Percentiles rank a stretch among this genome's conserved stretches.
phyloP scores from a whole-genome alignment of 1,284 basidiomycete genomes.

The Malassezia furfur region DNA sequence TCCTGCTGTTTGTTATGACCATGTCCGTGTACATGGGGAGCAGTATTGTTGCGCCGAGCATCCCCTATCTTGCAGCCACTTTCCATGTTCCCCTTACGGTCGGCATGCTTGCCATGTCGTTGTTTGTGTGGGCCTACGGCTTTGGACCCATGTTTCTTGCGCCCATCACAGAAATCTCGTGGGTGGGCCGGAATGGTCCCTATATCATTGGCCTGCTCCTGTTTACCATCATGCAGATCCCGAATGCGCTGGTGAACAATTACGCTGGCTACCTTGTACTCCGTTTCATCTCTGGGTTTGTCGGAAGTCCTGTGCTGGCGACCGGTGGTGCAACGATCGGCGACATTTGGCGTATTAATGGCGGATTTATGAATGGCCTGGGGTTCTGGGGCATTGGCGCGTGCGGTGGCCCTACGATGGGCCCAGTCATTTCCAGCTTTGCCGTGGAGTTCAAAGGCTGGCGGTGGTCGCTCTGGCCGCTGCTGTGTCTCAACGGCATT shows the following conservation, averaged over 20 bases:
- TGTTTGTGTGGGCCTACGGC: slow-evolving; percentile 32
- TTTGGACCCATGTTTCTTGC: slow-evolving; percentile 37
- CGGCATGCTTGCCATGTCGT: slow-evolving; percentile 24
- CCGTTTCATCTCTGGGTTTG: slow-evolving; percentile 48
- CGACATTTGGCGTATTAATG: slow-evolving; percentile 22
- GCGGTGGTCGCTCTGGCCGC: slow-evolving; percentile 43
- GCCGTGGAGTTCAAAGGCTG: slow-evolving; percentile 36
- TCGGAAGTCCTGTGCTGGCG: slow-evolving; percentile 46
- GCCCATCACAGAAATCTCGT: slow-evolving; percentile 42
- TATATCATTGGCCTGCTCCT: slow-evolving; percentile 16
- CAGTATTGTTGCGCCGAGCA: slow-evolving; percentile 50
- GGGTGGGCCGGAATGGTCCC: slow-evolving; percentile 25
- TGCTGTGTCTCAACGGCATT: slow-evolving; percentile 37
- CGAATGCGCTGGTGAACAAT: slow-evolving; percentile 11
- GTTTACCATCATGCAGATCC: slow-evolving; percentile 20
- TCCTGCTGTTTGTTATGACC: slow-evolving; percentile 39
- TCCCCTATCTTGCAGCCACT: slow-evolving; percentile 50
- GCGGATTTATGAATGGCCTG: slow-evolving; percentile 15
- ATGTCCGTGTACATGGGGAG: slow-evolving; percentile 49
- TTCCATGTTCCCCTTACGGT: slow-evolving; percentile 18
- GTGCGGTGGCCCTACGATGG: slow-evolving; percentile 30
- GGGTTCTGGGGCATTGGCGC: slow-evolving; percentile 14
- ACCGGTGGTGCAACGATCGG: slow-evolving; percentile 37
- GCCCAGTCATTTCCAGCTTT: slow-evolving; percentile 30
- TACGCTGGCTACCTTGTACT: slow-evolving; percentile 16